Conservation (phyloP, 116 monocot genomes). For the Papilionanthe hybrid region DNA sequence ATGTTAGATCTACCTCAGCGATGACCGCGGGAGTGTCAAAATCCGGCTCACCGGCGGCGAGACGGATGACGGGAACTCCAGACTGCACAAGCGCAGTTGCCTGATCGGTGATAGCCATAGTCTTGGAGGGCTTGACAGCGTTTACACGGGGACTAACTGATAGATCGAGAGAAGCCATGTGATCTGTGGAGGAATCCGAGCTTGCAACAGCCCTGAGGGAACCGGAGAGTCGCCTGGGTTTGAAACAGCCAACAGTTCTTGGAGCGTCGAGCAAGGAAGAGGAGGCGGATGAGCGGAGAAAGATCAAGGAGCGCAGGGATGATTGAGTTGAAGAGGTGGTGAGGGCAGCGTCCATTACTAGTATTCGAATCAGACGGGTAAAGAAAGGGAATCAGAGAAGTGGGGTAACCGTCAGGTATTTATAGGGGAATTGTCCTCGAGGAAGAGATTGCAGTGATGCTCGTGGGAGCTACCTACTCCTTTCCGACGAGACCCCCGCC, state of each 20-base stretch:
- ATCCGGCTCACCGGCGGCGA: slow-evolving; percentile 93
- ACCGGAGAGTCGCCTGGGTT: neutral
- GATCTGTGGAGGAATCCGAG: neutral
- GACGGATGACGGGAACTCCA: slow-evolving; percentile 76
- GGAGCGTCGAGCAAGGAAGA: neutral
- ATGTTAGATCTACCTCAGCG: slow-evolving; percentile 41
- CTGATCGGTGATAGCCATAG: slow-evolving; percentile 68
- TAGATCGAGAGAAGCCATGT: slow-evolving; percentile 9
- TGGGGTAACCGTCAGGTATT: neutral
- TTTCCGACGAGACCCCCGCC: too few species aligned
- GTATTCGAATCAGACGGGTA: neutral
- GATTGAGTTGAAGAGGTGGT: neutral
- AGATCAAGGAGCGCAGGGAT: neutral
- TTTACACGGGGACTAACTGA: slow-evolving; percentile 55
- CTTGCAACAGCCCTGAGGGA: neutral
- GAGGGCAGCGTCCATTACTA: neutral
- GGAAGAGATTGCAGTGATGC: too few species aligned
- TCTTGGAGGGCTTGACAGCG: slow-evolving; percentile 67
- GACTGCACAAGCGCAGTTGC: slow-evolving; percentile 86
- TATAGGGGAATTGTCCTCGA: too few species aligned
- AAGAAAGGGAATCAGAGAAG: neutral
- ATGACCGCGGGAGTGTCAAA: slow-evolving; percentile 74
- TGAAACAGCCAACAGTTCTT: neutral
- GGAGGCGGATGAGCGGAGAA: neutral
- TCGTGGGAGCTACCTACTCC: too few species aligned